Conservation (phyloP, 164 flowering plant genomes). For the Tetracentron sinense region DNA sequence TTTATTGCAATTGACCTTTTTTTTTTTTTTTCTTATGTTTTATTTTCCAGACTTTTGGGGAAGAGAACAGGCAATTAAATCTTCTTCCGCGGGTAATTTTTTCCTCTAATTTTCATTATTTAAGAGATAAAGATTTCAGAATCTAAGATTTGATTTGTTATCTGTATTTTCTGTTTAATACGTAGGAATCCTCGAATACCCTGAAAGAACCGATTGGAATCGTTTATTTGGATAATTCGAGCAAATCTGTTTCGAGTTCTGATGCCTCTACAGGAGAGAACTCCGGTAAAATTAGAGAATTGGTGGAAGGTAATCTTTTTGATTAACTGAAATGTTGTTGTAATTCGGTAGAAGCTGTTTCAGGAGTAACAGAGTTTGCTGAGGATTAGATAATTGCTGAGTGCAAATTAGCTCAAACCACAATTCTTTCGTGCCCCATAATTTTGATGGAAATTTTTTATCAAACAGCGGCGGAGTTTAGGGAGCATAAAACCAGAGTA, state of each 20-base stretch:
- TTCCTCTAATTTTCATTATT: background rate
- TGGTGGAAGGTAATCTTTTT: constrained; percentile 27
- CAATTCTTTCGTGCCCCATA: too few relatives aligned
- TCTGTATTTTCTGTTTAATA: background rate
- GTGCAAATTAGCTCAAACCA: too few relatives aligned
- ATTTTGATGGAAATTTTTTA: too few relatives aligned
- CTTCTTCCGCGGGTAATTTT: constrained; percentile 68
- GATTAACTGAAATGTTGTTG: background rate
- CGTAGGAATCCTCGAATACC: constrained; percentile 41
- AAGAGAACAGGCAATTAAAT: constrained; percentile 42
- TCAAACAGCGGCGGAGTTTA: constrained; percentile 20
- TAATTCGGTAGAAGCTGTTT: too few relatives aligned
- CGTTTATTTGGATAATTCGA: constrained; percentile 36
- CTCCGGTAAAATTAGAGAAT: constrained; percentile 13
- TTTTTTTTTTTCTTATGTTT: constrained; percentile 5
- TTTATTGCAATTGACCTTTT: too few relatives aligned
- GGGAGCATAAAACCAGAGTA: constrained; percentile 51
- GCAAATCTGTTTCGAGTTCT: constrained; percentile 4
- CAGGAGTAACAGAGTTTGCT: too few relatives aligned
- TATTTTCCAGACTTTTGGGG: constrained; percentile 28
- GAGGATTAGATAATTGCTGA: too few relatives aligned
- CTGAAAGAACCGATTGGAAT: constrained; percentile 58
- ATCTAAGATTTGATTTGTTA: too few relatives aligned
- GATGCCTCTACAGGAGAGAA: constrained; percentile 10
- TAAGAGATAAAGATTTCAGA: background rate